Evolutionary conservation across 371 early-diverging fungal species (phyloP).

Genomic region (Rhizopus delemar): DNA sequence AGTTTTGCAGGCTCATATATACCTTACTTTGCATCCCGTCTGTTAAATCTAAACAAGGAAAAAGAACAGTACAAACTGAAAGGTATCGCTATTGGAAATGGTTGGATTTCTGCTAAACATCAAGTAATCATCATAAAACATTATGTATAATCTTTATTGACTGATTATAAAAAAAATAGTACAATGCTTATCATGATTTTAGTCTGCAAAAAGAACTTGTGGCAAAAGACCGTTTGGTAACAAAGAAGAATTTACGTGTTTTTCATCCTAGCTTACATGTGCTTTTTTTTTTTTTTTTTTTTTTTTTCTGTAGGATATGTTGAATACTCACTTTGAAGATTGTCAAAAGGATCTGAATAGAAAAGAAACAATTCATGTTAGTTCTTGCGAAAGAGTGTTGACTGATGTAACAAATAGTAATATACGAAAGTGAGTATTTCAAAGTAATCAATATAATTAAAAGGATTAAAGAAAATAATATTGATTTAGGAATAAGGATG

Average conservation of each 20-base stretch:
- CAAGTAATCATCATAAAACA: conserved; percentile 52
- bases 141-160: neutral
- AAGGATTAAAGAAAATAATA: neutral
- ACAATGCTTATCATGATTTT: conserved; percentile 57
- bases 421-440: conserved; percentile 32
- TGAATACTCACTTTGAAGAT: conserved; percentile 18
- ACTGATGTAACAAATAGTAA: conserved; percentile 32
- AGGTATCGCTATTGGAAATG: conserved; percentile 82
- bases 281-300: neutral
- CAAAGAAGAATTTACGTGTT: neutral
- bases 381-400: conserved; percentile 36
- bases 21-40: conserved; percentile 71
- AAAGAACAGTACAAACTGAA: conserved; percentile 54
- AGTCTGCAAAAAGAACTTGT: conserved; percentile 45
- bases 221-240: conserved; percentile 39
- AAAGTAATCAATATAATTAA: neutral
- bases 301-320: conserved; percentile 12
- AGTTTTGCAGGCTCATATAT: conserved; percentile 87
- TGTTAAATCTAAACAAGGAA: conserved; percentile 57
- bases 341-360: conserved; percentile 30
- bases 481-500: conserved; percentile 18
- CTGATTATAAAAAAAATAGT: conserved; percentile 30
- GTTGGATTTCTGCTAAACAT: conserved; percentile 82
- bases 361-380: conserved; percentile 25
- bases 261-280: neutral